A percentile compares a stretch with the other conserved stretches of the same genome.
These are phyloP conservation scores for Zymoseptoria ardabiliae DNA, from an alignment of 2,329 filamentous ascomycete species.

Conservation along the genomic window DNA sequence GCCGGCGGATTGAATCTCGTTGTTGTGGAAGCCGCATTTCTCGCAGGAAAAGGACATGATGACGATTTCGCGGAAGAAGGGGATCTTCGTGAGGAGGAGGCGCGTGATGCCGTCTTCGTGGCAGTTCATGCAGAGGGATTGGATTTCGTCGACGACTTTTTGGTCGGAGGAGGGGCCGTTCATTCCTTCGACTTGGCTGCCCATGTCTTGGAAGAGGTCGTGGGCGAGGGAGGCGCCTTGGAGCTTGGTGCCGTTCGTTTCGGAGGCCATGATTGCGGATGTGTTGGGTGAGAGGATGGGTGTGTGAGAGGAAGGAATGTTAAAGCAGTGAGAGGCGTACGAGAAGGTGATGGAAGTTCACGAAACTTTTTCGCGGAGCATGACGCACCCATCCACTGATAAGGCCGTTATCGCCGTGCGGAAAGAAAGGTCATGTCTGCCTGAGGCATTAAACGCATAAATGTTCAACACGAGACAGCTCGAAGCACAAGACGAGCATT, in stretches of 20 bases:
- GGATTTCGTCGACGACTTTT: constrained; percentile 47
- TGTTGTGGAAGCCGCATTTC: constrained; percentile 82
- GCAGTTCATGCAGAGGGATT: constrained; percentile 50
- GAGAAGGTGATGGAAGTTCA: background rate
- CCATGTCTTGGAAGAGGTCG: constrained; percentile 48
- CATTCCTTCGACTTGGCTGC: constrained; percentile 39
- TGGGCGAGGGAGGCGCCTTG: constrained; percentile 31
- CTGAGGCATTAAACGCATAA: background rate
- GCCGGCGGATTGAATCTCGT: constrained; percentile 87
- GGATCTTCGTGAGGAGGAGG: constrained; percentile 83
- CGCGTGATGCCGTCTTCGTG: constrained; percentile 63
- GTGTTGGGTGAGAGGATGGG: background rate
- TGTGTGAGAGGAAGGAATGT: background rate
- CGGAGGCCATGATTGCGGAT: constrained; percentile 48
- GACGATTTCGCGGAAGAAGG: constrained; percentile 95
- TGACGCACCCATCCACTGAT: background rate
- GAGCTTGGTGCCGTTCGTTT: constrained; percentile 5
- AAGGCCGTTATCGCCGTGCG: background rate
- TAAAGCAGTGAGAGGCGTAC: background rate
- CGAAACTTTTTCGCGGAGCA: background rate
- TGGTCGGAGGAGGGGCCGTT: constrained; percentile 36
- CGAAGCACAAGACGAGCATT: no score
- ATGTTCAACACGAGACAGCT: no score
- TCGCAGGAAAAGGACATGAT: constrained; percentile 95
- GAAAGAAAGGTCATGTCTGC: background rate